These are phyloP conservation scores for Torulaspora maleeae DNA, from an alignment of 805 yeast genomes.

Conservation along the genomic window DNA sequence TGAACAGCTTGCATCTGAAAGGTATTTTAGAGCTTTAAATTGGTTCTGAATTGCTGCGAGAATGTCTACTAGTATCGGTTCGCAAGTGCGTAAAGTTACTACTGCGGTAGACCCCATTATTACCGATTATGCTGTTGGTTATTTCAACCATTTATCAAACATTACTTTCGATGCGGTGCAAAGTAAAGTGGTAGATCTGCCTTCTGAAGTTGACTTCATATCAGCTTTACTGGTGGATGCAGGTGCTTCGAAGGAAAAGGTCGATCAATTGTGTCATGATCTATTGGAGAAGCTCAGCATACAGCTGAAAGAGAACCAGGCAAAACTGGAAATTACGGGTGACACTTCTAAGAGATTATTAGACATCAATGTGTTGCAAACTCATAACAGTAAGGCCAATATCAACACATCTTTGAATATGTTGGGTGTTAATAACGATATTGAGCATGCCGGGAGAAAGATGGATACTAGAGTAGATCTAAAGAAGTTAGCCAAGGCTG, in stretches of 20 bases:
- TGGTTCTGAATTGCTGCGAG: no score
- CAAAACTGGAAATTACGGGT: conserved; percentile 73
- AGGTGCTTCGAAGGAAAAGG: conserved; percentile 65
- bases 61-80: conserved; percentile 35
- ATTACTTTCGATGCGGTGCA: conserved; percentile 79
- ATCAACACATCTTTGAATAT: conserved; percentile 70
- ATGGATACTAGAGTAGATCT: conserved; percentile 93
- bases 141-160: conserved; percentile 73
- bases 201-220: conserved; percentile 64
- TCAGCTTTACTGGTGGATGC: conserved; percentile 66
- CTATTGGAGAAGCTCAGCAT: conserved; percentile 47
- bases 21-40: no score
- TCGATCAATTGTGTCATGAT: conserved; percentile 44
- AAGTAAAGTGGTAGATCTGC: conserved; percentile 64
- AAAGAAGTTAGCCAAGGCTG: conserved; percentile 96
- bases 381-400: conserved; percentile 59
- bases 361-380: conserved; percentile 68
- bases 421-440: conserved; percentile 73
- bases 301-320: conserved; percentile 60
- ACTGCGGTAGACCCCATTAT: conserved; percentile 84
- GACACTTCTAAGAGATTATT: conserved; percentile 84
- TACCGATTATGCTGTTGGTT: conserved; percentile 85
- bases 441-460: conserved; percentile 86
- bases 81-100: conserved; percentile 78
- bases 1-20: background rate